Base-by-base conservation (phyloP, 352 stramenopile genomes). In the Pythium biforme region DNA sequence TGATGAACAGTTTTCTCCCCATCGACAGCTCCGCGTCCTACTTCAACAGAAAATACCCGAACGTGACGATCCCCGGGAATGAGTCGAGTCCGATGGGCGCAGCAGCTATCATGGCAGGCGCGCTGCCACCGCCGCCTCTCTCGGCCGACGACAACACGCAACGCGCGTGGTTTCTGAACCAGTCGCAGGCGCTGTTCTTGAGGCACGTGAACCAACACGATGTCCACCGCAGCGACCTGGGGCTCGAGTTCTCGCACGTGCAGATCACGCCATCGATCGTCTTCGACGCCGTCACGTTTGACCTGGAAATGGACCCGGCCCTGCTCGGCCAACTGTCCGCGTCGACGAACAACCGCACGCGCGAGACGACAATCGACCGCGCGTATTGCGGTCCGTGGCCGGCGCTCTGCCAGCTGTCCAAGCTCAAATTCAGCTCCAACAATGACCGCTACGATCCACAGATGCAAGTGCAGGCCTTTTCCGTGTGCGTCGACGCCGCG, bases 251-350 rank as follows among this genome's bases (percentile, higher is more conserved):
- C 45, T 53, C 59, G 1, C 49, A 29, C 22, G 40, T 59, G 1
- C 25, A 53, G 4, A 43, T 66, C 22, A 11, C 50, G 9, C 40
- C 31, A 27, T 22, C 26, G 15, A 49, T 66, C 40, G 11, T 14
- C 14, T 49, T 66, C 23, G 50, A 66, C 29, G 49, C 50, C 4
- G 58, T 65, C 11, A 65, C 58, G 22, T 55, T 65, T 20, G 58
- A 65, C 10, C 7, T 59, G 12, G 46, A 47, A 10, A 7, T 50
- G 11, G 56, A 63, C 43, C 45, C 45, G 7, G 48, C 7, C 14
- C 57, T 51, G 47, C n/a, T 64, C 19, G 10, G 26, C 37, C 3
- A 47, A 14, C 12, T 4, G 7, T 19, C 19, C 19, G 19, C 40
- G 40, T 47, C 40, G 8, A 12, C 19, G 40, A 19, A 23, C 19